Base-by-base conservation (phyloP, 2,329 filamentous ascomycete species). In the Trichoderma sp. region DNA sequence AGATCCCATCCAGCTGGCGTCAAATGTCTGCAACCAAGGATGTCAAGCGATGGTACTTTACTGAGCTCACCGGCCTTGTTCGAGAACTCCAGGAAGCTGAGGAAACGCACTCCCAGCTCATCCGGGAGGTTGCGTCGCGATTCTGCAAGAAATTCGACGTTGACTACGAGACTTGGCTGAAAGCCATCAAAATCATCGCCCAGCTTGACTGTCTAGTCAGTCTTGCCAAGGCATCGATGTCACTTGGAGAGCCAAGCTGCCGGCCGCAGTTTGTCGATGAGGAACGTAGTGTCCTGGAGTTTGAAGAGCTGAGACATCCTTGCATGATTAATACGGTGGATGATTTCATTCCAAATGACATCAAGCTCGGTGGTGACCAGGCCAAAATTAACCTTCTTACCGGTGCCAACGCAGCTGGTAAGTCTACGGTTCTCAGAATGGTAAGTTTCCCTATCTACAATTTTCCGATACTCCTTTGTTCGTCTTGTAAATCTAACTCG, bases 331-430 rank as follows among this genome's bases (percentile, higher is more conserved):
- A 93, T 77, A 94, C 93, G 3, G 94, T 97, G 2, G 92, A 93
- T 71, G 95, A 98, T 83, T 99, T 99, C 81, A 99, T 99, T 77
- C 97, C 97, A 4, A 99, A 99, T 80, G 94, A 98, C 81, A 91
- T 99, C 78, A 91, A 91, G 76, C 91, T 99, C 3, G 97, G 97
- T 76, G 97, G 97, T 6, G 87, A 92, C 11, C 87, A 89, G 8
- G 88, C 95, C 71, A 98, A 96, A 80, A 96, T 99, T 80, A 95
- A 94, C 79, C 88, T 99, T 35, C 89, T 99, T 53, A 99, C 97
- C 1, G 97, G 97, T 82, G 97, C 97, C 76, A 99, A 99, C 81
- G 97, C 97, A 9, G 97, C 97, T 66, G 97, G 97, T 82, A 99
- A 99, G 86, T 98, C 97, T 1, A 99, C 97, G 1, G 91, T 99